phyloP scores from a whole-genome alignment of 345 rosid species.

The Gossypium turneri region DNA sequence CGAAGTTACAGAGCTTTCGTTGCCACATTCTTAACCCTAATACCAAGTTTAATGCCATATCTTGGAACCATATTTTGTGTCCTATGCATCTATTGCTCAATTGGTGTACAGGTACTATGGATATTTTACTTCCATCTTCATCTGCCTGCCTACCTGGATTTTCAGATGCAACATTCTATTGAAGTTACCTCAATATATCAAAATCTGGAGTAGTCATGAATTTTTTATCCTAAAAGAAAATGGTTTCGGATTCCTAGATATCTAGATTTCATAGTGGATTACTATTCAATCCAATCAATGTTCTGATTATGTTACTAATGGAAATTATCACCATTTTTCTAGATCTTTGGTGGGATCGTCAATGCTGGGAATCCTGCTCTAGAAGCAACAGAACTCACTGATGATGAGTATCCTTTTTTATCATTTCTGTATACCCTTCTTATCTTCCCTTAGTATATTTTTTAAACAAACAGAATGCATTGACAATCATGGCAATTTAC shows the following conservation, averaged over 20 bases:
- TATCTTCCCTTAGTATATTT: background rate
- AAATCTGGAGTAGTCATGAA: background rate
- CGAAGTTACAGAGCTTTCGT: constrained; percentile 73
- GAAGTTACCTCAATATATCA: background rate
- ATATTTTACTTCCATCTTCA: background rate
- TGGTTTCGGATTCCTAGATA: background rate
- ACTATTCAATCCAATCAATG: constrained; percentile 2
- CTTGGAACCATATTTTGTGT: constrained; percentile 85
- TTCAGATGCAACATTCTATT: background rate
- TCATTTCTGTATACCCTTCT: constrained; percentile 8
- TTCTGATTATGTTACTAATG: background rate
- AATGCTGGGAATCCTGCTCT: constrained; percentile 76
- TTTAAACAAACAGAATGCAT: background rate
- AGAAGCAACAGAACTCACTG: constrained; percentile 57
- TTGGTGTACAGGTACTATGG: constrained; percentile 77
- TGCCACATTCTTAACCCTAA: constrained; percentile 80
- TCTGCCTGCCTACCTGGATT: background rate
- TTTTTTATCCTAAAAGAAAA: constrained; percentile 2
- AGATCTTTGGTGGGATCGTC: constrained; percentile 93
- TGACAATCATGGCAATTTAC: background rate
- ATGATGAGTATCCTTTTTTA: constrained; percentile 74
- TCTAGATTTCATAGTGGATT: background rate
- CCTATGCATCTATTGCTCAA: constrained; percentile 83
- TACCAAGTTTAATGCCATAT: constrained; percentile 97
- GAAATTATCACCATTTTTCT: constrained; percentile 6